Percentiles rank a stretch among this genome's conserved stretches.
Evolutionary conservation across 345 rosid species (phyloP).

Genomic region (Gossypium turneri): DNA sequence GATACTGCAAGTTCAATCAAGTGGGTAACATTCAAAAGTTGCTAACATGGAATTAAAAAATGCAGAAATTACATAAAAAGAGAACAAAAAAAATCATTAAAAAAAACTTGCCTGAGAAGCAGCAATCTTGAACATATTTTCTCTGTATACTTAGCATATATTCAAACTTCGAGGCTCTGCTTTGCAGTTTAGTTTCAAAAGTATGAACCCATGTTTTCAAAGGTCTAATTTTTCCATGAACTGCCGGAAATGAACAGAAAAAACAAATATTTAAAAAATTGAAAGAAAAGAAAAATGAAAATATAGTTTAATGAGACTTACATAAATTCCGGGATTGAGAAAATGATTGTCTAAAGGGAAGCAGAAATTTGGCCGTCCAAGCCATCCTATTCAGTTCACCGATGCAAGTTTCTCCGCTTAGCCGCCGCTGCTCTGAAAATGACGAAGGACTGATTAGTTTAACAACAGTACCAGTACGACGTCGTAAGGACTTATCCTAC

Average conservation of each 20-base stretch:
- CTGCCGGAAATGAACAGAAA: slow-evolving; percentile 4
- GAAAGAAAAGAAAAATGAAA: neutral
- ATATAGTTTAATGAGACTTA: neutral
- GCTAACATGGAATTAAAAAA: neutral
- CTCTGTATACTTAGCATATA: slow-evolving; percentile 5
- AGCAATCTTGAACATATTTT: neutral
- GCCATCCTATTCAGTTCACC: slow-evolving; percentile 22
- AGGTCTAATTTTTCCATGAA: slow-evolving; percentile 22
- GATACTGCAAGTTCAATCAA: neutral
- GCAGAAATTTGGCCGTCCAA: slow-evolving; percentile 17
- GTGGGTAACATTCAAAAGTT: neutral
- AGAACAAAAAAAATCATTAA: neutral
- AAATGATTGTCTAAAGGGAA: slow-evolving; percentile 20
- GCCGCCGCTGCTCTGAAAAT: neutral
- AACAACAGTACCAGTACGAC: neutral
- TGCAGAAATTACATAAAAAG: neutral
- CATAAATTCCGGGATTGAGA: slow-evolving; percentile 18
- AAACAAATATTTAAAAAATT: neutral
- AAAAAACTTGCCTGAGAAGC: slow-evolving; percentile 22
- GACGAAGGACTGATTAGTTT: neutral
- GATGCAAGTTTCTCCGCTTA: neutral
- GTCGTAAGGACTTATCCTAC: neutral
- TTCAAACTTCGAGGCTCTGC: slow-evolving; percentile 10
- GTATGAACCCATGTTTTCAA: slow-evolving; percentile 24
- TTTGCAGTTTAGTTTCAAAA: slow-evolving; percentile 7